phyloP scores from a whole-genome alignment of 148 eudicot species.

The Rhododendron mucronatum region DNA sequence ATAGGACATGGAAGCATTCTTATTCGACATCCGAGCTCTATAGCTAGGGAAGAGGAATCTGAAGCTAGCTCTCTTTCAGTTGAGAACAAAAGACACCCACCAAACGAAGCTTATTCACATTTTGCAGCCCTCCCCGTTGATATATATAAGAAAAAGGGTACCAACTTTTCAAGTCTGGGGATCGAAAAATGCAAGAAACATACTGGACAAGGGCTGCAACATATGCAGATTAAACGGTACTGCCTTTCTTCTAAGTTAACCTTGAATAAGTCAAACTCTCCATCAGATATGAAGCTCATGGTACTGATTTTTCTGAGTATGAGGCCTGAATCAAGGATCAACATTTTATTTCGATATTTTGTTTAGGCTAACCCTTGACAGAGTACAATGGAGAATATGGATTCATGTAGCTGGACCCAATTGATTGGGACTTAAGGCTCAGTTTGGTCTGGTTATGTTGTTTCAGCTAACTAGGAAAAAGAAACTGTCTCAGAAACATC shows the following conservation, averaged over 20 bases:
- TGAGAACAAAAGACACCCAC: slow-evolving; percentile 49
- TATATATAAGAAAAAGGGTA: slow-evolving; percentile 31
- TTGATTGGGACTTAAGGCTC: background rate
- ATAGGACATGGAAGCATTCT: slow-evolving; percentile 99
- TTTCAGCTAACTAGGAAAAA: background rate
- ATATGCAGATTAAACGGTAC: slow-evolving; percentile 60
- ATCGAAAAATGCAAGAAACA: slow-evolving; percentile 35
- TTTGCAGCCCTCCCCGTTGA: slow-evolving; percentile 32
- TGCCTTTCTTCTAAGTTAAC: background rate
- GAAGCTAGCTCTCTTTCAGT: slow-evolving; percentile 97
- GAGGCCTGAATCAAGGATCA: background rate
- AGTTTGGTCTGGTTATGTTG: background rate
- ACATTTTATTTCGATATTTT: background rate
- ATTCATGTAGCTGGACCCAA: background rate
- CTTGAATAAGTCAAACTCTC: background rate
- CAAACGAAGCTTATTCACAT: slow-evolving; percentile 47
- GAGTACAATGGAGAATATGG: background rate
- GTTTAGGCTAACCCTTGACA: background rate
- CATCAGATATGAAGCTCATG: background rate
- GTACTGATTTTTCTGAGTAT: background rate
- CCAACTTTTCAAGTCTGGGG: slow-evolving; percentile 22
- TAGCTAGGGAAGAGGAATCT: slow-evolving; percentile 86
- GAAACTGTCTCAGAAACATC: background rate
- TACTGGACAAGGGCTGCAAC: slow-evolving; percentile 32
- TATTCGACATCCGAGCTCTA: slow-evolving; percentile 76